Evolutionary conservation across 2,329 filamentous ascomycete species (phyloP).

Genomic region (Tympanopsis confertula): DNA sequence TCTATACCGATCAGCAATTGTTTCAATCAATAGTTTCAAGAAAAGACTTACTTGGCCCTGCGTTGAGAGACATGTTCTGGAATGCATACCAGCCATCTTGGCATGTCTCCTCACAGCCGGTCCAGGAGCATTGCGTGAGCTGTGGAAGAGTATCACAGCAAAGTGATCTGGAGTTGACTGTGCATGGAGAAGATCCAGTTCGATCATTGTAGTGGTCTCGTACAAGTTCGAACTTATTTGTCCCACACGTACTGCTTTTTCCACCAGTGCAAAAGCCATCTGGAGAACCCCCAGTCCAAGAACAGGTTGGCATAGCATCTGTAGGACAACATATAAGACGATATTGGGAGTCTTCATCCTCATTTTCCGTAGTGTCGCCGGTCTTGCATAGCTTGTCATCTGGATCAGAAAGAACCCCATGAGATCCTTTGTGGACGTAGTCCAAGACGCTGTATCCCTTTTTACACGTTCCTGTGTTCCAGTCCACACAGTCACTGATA

Average conservation of each 20-base stretch:
- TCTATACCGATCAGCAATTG: no score
- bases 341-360: conserved; percentile 2
- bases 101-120: neutral
- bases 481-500: conserved; percentile 3
- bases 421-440: conserved; percentile 3
- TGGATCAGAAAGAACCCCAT: conserved; percentile 1
- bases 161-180: neutral
- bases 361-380: conserved; percentile 1
- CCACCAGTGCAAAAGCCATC: neutral
- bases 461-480: conserved; percentile 3
- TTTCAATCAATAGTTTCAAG: no score
- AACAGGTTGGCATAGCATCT: conserved; percentile 3
- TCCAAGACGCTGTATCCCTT: conserved; percentile 4
- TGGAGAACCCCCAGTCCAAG: neutral
- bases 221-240: neutral
- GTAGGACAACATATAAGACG: conserved; percentile 4
- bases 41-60: no score
- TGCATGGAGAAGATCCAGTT: neutral
- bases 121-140: neutral
- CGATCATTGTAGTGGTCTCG: neutral
- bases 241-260: neutral
- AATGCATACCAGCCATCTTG: neutral
- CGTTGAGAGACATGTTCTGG: no score
- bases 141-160: neutral
- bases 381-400: conserved; percentile 4